Conservation (phyloP, 2,329 filamentous ascomycete genomes). For the Aspergillus niger region DNA sequence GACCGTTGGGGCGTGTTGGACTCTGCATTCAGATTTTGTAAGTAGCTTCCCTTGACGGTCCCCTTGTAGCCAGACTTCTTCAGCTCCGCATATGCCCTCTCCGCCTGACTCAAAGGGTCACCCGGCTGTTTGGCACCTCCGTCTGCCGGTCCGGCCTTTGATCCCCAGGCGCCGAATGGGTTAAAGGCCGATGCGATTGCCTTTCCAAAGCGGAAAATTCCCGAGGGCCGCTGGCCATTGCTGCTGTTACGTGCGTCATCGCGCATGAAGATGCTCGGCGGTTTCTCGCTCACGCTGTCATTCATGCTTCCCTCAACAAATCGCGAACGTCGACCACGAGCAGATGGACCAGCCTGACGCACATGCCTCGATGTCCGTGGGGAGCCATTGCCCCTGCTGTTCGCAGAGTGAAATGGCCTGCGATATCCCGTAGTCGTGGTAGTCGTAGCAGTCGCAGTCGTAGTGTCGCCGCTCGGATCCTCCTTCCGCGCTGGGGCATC, state of each 20-base stretch:
- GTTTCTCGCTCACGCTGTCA: slow-evolving; percentile 71
- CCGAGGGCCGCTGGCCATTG: slow-evolving; percentile 37
- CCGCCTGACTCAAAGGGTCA: slow-evolving; percentile 50
- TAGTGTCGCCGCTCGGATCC: neutral
- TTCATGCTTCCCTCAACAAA: slow-evolving; percentile 84
- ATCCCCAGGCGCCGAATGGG: slow-evolving; percentile 53
- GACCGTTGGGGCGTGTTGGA: slow-evolving; percentile 36
- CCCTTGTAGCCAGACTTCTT: slow-evolving; percentile 55
- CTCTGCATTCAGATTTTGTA: slow-evolving; percentile 23
- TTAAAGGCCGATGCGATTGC: slow-evolving; percentile 57
- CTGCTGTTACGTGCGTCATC: slow-evolving; percentile 27
- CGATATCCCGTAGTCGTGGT: slow-evolving; percentile 10
- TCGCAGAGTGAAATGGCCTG: slow-evolving; percentile 18
- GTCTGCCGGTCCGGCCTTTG: slow-evolving; percentile 47
- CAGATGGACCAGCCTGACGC: slow-evolving; percentile 13
- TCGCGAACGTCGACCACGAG: slow-evolving; percentile 60
- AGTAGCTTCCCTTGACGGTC: slow-evolving; percentile 38
- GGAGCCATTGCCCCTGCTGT: slow-evolving; percentile 13
- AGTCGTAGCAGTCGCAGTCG: neutral
- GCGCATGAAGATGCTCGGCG: slow-evolving; percentile 68
- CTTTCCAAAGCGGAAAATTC: slow-evolving; percentile 59
- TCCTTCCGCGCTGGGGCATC: neutral
- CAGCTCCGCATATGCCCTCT: slow-evolving; percentile 56
- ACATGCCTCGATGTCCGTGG: slow-evolving; percentile 15
- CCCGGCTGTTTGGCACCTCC: slow-evolving; percentile 30